A percentile compares a stretch with the other conserved stretches of the same genome.
Evolutionary conservation across 2,329 filamentous ascomycete genomes (phyloP).

Genomic region (Apiospora aurea): DNA sequence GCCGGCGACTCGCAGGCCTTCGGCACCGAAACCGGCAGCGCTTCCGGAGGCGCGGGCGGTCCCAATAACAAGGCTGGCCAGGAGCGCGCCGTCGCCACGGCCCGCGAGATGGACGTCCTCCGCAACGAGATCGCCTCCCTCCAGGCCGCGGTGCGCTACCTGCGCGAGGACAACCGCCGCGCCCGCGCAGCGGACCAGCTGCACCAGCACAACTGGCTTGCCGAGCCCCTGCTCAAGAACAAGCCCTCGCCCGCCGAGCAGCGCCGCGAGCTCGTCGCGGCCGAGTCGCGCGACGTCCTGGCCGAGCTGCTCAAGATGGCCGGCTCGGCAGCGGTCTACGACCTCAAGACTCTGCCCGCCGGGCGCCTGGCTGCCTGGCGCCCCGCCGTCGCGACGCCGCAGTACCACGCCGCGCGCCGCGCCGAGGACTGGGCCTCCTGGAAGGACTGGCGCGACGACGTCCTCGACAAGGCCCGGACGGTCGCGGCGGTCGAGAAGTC

Average conservation of each 20-base stretch:
- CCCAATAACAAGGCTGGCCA: constrained; percentile 58
- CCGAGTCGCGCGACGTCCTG: constrained; percentile 70
- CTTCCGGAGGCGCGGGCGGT: constrained; percentile 43
- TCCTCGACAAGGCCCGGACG: constrained; percentile 59
- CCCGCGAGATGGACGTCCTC: constrained; percentile 75
- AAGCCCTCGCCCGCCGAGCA: constrained; percentile 40
- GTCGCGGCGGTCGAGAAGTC: constrained; percentile 39
- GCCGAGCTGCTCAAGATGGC: constrained; percentile 70
- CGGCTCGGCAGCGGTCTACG: constrained; percentile 61
- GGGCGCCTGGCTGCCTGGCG: constrained; percentile 66
- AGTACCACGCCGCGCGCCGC: constrained; percentile 71
- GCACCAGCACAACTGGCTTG: constrained; percentile 65
- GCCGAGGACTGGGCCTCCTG: constrained; percentile 70
- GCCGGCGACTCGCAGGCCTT: constrained; percentile 67
- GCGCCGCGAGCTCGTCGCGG: constrained; percentile 54
- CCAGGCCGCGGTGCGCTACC: constrained; percentile 70
- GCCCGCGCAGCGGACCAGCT: constrained; percentile 63
- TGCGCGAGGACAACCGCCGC: constrained; percentile 71
- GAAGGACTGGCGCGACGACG: constrained; percentile 63
- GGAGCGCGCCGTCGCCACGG: constrained; percentile 72
- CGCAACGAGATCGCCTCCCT: constrained; percentile 71
- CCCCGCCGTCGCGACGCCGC: constrained; percentile 67
- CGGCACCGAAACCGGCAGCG: constrained; percentile 27
- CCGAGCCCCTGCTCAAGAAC: constrained; percentile 63
- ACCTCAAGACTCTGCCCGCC: constrained; percentile 62